Conservation (phyloP, 164 flowering plant genomes). For the Macadamia integrifolia region DNA sequence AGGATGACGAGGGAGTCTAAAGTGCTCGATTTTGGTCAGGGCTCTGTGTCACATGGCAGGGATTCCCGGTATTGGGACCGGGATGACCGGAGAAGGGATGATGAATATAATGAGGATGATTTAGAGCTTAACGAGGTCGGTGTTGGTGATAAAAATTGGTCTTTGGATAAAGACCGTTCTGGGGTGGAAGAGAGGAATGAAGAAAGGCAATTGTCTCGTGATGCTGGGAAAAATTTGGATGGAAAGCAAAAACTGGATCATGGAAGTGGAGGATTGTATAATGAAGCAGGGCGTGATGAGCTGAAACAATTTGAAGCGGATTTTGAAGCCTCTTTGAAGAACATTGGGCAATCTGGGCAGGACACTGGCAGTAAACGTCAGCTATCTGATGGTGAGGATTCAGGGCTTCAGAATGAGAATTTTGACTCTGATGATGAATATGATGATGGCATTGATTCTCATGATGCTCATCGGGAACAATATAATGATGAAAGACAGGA, state of each 20-base stretch:
- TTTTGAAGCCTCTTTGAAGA: slow-evolving; percentile 73
- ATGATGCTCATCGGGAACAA: slow-evolving; percentile 44
- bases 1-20: slow-evolving; percentile 25
- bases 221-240: slow-evolving; percentile 8
- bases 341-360: slow-evolving; percentile 23
- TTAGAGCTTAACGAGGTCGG: slow-evolving; percentile 20
- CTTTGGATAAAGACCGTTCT: slow-evolving; percentile 17
- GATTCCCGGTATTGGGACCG: slow-evolving; percentile 95
- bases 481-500: slow-evolving; percentile 32
- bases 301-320: slow-evolving; percentile 80
- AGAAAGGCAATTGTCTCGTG: slow-evolving; percentile 13
- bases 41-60: slow-evolving; percentile 57
- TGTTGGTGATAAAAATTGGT: slow-evolving; percentile 18
- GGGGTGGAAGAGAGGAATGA: slow-evolving; percentile 15
- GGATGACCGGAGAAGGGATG: slow-evolving; percentile 96
- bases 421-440: slow-evolving; percentile 64
- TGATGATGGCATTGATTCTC: slow-evolving; percentile 72
- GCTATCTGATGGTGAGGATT: slow-evolving; percentile 19
- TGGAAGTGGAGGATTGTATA: slow-evolving; percentile 60
- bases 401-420: slow-evolving; percentile 24
- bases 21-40: slow-evolving; percentile 72
- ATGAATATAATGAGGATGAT: slow-evolving; percentile 70
- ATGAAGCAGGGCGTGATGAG: slow-evolving; percentile 94
- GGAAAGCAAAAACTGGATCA: slow-evolving; percentile 14
- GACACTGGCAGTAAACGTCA: slow-evolving; percentile 18